Conservation (phyloP, 306 rosid species). For the Ormosia emarginata region DNA sequence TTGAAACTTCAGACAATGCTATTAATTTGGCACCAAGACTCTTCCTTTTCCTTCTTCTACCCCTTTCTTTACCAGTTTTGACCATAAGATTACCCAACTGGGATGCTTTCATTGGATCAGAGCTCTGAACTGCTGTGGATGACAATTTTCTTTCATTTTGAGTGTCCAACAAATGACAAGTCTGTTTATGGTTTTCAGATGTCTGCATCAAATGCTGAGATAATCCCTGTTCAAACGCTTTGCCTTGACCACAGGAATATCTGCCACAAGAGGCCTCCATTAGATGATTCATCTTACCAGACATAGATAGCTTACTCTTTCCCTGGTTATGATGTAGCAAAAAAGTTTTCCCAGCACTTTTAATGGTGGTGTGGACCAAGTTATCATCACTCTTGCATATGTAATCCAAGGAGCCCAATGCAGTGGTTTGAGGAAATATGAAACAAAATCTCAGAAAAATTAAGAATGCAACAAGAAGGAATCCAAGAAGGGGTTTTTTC, state of each 20-base stretch:
- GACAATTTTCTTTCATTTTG: conserved; percentile 35
- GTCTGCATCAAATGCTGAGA: conserved; percentile 28
- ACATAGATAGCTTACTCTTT: conserved; percentile 41
- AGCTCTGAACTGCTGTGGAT: conserved; percentile 29
- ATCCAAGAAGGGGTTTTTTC: conserved; percentile 52
- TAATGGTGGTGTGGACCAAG: conserved; percentile 30
- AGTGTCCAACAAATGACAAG: conserved; percentile 28
- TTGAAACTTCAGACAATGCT: conserved; percentile 74
- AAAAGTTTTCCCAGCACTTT: conserved; percentile 35
- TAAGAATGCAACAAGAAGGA: conserved; percentile 41
- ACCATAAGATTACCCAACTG: conserved; percentile 50
- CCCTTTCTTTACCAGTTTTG: conserved; percentile 68
- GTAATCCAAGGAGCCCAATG: conserved; percentile 42
- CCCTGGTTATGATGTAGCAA: conserved; percentile 28
- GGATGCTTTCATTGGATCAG: conserved; percentile 42
- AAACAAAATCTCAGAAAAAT: conserved; percentile 47
- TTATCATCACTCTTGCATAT: conserved; percentile 32
- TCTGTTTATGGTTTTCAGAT: conserved; percentile 25
- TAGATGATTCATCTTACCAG: conserved; percentile 39
- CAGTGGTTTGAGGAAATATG: conserved; percentile 40
- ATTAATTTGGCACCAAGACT: conserved; percentile 47
- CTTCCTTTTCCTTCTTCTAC: conserved; percentile 75
- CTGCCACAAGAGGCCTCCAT: conserved; percentile 29
- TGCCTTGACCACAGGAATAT: conserved; percentile 31
- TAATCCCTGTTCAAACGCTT: conserved; percentile 24